These are phyloP conservation scores for Cicer pinnatifidum DNA, from an alignment of 306 rosid species.

Conservation along the genomic window DNA sequence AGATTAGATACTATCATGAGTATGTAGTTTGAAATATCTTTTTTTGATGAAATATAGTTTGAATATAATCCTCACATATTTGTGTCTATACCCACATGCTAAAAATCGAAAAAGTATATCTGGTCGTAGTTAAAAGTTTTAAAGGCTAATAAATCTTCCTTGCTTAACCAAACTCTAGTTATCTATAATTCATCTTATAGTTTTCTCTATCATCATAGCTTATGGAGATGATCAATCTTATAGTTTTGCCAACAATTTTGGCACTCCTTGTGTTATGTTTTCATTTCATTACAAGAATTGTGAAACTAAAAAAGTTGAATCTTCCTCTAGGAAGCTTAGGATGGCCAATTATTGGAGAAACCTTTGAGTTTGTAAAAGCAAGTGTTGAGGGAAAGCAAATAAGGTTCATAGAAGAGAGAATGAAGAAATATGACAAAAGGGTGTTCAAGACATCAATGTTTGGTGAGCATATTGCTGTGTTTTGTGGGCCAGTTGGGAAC, in stretches of 20 bases:
- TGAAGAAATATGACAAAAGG: conserved; percentile 44
- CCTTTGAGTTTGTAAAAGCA: conserved; percentile 38
- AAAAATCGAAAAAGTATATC: not conserved
- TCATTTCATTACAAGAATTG: conserved; percentile 37
- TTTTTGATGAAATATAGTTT: not conserved
- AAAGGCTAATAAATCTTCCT: not conserved
- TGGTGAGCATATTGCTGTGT: conserved; percentile 44
- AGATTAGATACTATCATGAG: not conserved
- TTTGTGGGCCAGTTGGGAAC: conserved; percentile 55
- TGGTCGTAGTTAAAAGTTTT: not conserved
- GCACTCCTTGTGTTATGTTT: conserved; percentile 38
- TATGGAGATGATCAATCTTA: conserved; percentile 44
- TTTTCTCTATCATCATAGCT: not conserved
- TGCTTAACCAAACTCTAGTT: not conserved
- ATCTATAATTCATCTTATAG: not conserved
- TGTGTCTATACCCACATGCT: not conserved
- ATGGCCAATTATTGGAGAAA: conserved; percentile 57
- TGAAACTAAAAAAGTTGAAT: conserved; percentile 45
- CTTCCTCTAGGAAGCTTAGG: conserved; percentile 57
- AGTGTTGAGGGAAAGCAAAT: conserved; percentile 14
- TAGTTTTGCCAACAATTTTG: conserved; percentile 42
- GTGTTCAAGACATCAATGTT: conserved; percentile 56
- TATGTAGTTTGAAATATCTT: not conserved
- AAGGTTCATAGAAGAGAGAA: conserved; percentile 48
- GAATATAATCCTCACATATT: not conserved